Evolutionary conservation across 805 yeast genomes (phyloP).

Genomic region (Maudiozyma barnettii): DNA sequence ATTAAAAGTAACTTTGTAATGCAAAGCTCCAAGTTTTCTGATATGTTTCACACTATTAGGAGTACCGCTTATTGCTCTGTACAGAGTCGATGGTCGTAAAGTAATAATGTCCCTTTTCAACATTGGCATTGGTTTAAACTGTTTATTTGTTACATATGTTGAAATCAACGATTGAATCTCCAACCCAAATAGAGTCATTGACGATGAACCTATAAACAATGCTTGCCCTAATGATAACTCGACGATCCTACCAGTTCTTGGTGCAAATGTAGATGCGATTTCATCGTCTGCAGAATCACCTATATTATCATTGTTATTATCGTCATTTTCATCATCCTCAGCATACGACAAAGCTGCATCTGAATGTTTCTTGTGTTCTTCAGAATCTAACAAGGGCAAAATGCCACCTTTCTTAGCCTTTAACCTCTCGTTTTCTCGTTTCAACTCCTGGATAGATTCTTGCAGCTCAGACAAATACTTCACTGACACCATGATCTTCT

Average conservation of each 20-base stretch:
- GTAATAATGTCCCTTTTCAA: constrained; percentile 4
- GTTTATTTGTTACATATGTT: constrained; percentile 18
- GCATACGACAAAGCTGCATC: neutral
- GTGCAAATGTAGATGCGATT: constrained; percentile 61
- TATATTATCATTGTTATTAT: neutral
- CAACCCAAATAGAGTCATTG: constrained; percentile 72
- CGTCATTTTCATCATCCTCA: neutral
- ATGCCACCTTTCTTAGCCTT: constrained; percentile 26
- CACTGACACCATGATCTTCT: constrained; percentile 64
- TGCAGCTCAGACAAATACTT: constrained; percentile 59
- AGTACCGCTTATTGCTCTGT: neutral
- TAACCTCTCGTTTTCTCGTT: constrained; percentile 53
- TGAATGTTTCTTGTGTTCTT: neutral
- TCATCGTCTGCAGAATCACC: constrained; percentile 31
- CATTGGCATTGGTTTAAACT: constrained; percentile 11
- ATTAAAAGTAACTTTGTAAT: neutral
- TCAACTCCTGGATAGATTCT: constrained; percentile 54
- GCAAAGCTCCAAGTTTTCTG: neutral
- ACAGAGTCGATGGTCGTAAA: neutral
- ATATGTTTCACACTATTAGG: neutral
- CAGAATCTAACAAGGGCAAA: neutral
- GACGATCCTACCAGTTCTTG: constrained; percentile 59
- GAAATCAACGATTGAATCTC: constrained; percentile 63
- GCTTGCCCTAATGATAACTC: constrained; percentile 69
- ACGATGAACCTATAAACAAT: constrained; percentile 70